Conservation (phyloP, 2,329 filamentous ascomycete species). For the Alternaria triticimaculans region DNA sequence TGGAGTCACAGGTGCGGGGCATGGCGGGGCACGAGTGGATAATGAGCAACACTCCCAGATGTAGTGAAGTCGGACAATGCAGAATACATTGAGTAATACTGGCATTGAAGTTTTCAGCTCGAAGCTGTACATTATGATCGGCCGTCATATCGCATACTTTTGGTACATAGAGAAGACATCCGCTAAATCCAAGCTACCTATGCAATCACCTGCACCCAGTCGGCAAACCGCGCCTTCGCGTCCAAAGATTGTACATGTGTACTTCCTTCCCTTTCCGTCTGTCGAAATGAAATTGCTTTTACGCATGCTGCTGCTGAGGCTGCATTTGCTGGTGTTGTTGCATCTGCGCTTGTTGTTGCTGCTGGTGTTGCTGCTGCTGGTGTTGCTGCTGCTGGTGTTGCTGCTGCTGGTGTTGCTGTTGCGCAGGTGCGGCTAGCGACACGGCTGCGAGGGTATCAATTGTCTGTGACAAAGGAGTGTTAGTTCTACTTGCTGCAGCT, state of each 20-base stretch:
- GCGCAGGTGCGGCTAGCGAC: slow-evolving; percentile 3
- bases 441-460: slow-evolving; percentile 10
- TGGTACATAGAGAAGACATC: not conserved
- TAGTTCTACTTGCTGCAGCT: slow-evolving; percentile 1
- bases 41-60: too few relatives aligned
- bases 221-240: not conserved
- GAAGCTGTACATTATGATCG: not conserved
- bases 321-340: not conserved
- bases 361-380: not conserved
- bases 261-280: not conserved
- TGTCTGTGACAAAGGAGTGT: slow-evolving; percentile 4
- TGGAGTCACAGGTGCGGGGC: not conserved
- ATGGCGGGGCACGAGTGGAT: not conserved
- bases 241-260: not conserved
- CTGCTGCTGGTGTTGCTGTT: not conserved
- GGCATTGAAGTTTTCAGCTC: not conserved
- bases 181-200: not conserved
- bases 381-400: slow-evolving; percentile 1
- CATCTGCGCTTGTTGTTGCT: not conserved
- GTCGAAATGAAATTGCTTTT: not conserved
- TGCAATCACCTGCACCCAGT: not conserved
- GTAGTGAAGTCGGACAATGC: not conserved
- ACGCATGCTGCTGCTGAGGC: not conserved
- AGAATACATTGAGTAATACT: not conserved
- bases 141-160: not conserved